Conservation (phyloP, 73 alveolate genomes). For the Tetrahymena elliotti region DNA sequence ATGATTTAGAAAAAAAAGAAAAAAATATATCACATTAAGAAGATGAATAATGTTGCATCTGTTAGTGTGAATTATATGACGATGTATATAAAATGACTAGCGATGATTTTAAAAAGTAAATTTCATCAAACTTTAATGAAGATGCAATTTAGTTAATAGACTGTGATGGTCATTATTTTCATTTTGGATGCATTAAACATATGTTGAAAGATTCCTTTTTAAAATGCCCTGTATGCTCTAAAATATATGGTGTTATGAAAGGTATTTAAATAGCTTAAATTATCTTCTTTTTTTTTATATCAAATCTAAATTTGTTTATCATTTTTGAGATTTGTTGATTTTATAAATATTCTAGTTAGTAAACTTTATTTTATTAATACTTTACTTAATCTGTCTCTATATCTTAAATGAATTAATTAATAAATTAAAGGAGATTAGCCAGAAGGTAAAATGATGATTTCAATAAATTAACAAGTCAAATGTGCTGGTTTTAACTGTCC, state of each 20-base stretch:
- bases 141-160: neutral
- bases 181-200: conserved; percentile 51
- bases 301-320: too few relatives aligned
- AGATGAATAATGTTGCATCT: neutral
- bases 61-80: neutral
- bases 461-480: neutral
- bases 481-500: conserved; percentile 49
- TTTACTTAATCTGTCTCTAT: neutral
- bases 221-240: conserved; percentile 70
- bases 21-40: neutral
- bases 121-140: neutral
- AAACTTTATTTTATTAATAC: too few relatives aligned
- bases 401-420: too few relatives aligned
- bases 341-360: neutral
- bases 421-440: conserved; percentile 65
- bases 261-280: conserved; percentile 28
- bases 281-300: too few relatives aligned
- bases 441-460: conserved; percentile 67
- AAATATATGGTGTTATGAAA: conserved; percentile 61
- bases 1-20: neutral
- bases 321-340: conserved; percentile 31
- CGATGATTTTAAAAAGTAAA: neutral
- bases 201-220: conserved; percentile 28
- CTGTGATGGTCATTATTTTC: conserved; percentile 52
- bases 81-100: neutral